These are phyloP conservation scores for Pichia nakasei DNA, from an alignment of 805 yeast genomes.

Conservation along the genomic window DNA sequence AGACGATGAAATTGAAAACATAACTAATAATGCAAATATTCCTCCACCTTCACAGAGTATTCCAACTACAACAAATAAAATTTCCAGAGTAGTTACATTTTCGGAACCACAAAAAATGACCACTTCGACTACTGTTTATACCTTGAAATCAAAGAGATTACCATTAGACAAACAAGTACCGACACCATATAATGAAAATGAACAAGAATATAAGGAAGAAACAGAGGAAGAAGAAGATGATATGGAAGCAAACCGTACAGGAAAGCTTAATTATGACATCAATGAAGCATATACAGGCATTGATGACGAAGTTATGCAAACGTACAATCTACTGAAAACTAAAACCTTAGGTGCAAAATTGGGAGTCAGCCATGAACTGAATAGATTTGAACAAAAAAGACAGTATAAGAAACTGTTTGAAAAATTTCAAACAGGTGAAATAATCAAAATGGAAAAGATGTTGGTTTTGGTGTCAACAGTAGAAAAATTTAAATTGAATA, in stretches of 20 bases:
- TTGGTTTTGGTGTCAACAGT: conserved; percentile 46
- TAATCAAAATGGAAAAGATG: conserved; percentile 59
- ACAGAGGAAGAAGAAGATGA: neutral
- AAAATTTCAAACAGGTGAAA: conserved; percentile 44
- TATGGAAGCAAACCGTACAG: neutral
- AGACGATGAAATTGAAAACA: neutral
- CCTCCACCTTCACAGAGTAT: neutral
- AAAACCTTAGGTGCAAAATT: conserved; percentile 7
- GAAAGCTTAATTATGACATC: neutral
- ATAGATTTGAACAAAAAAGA: conserved; percentile 12
- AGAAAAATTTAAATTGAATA: conserved; percentile 5
- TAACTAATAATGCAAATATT: neutral
- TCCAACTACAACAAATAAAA: neutral
- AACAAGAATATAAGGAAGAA: neutral
- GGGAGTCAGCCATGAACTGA: conserved; percentile 11
- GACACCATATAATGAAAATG: conserved; percentile 6
- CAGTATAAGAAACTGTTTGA: conserved; percentile 23
- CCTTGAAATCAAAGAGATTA: conserved; percentile 6
- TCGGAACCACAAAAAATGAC: neutral
- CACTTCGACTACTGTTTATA: conserved; percentile 1
- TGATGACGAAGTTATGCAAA: conserved; percentile 7
- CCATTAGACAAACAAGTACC: conserved; percentile 6
- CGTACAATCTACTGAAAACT: conserved; percentile 6
- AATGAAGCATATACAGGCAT: neutral
- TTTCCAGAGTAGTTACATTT: neutral